phyloP scores from a whole-genome alignment of 2,329 filamentous ascomycete species.

The Dactylellina sp. region DNA sequence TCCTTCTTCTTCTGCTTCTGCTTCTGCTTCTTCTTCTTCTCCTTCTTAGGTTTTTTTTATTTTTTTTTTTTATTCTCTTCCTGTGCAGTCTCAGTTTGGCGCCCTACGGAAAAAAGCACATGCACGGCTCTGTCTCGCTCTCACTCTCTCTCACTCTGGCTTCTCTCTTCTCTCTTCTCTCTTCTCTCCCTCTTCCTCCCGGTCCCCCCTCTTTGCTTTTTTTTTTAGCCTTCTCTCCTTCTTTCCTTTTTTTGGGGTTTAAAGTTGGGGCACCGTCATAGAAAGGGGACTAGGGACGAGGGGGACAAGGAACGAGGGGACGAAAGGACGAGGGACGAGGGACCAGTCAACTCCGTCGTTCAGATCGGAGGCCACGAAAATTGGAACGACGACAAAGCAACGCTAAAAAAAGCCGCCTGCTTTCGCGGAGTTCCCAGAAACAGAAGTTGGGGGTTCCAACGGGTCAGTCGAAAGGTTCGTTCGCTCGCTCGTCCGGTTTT shows the following conservation, averaged over 20 bases:
- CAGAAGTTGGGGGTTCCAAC: conserved; percentile 41
- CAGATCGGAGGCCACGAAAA: conserved; percentile 34
- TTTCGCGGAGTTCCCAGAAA: conserved; percentile 49
- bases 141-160: too few species aligned
- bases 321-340: conserved; percentile 45
- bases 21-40: too few species aligned
- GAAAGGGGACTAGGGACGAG: conserved; percentile 23
- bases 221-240: conserved; percentile 10
- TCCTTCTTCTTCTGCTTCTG: too few species aligned
- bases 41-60: too few species aligned
- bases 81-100: too few species aligned
- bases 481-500: too few species aligned
- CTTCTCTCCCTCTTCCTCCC: too few species aligned
- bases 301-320: conserved; percentile 8
- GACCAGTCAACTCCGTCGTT: too few species aligned
- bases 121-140: conserved; percentile 4
- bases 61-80: conserved; percentile 4
- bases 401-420: conserved; percentile 19
- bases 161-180: not conserved
- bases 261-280: conserved; percentile 55
- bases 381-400: conserved; percentile 21
- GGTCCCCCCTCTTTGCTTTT: conserved; percentile 2
- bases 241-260: conserved; percentile 31
- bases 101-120: conserved; percentile 19
- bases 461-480: too few species aligned